Evolutionary conservation across 202 grass and related monocot genomes (phyloP).

Genomic region (Carex arenaria): DNA sequence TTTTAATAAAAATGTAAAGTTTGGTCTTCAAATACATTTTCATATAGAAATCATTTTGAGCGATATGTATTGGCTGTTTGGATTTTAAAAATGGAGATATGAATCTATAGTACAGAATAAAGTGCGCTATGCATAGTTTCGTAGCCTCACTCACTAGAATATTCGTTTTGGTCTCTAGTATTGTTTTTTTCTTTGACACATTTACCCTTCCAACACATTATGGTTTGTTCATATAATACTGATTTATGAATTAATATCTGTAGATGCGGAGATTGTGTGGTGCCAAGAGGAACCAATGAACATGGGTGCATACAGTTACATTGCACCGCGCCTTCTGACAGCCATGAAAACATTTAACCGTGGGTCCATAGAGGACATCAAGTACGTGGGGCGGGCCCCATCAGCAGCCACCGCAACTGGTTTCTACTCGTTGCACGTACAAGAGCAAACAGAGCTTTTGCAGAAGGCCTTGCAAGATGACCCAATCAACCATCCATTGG

Average conservation of each 20-base stretch:
- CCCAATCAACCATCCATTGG: slow-evolving; percentile 44
- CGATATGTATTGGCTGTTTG: no score
- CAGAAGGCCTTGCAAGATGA: slow-evolving; percentile 75
- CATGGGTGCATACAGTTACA: slow-evolving; percentile 83
- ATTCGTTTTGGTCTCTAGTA: neutral
- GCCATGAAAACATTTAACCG: slow-evolving; percentile 56
- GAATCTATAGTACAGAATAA: no score
- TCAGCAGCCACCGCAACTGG: slow-evolving; percentile 88
- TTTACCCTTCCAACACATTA: slow-evolving; percentile 6
- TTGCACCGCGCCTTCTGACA: slow-evolving; percentile 65
- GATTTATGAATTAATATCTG: slow-evolving; percentile 22
- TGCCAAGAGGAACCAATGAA: slow-evolving; percentile 99
- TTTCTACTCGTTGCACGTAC: slow-evolving; percentile 64
- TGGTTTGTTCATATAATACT: slow-evolving; percentile 1
- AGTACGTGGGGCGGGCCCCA: slow-evolving; percentile 63
- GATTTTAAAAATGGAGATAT: no score
- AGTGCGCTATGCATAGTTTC: no score
- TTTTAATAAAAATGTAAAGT: no score
- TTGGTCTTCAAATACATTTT: no score
- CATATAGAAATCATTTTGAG: no score
- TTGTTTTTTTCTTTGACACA: neutral
- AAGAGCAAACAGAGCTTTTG: slow-evolving; percentile 75
- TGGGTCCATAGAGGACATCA: slow-evolving; percentile 73
- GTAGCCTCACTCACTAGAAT: neutral
- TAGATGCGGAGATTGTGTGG: slow-evolving; percentile 97